Conservation (phyloP, 306 rosid species). For the Cicer judaicum region DNA sequence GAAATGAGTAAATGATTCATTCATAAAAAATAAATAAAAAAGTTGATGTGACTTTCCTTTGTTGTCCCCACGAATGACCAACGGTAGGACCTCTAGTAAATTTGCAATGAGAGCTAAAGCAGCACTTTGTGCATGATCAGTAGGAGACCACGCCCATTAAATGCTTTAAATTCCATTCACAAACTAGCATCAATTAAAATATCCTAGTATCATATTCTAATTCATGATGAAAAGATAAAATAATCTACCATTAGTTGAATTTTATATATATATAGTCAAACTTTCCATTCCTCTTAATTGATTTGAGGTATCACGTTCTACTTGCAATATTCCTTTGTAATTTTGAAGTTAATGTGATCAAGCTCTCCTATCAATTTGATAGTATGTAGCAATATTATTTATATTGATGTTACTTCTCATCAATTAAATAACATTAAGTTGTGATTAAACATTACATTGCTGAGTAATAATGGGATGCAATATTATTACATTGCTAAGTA, state of each 20-base stretch:
- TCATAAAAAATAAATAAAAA: neutral
- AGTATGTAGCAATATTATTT: neutral
- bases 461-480: neutral
- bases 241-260: neutral
- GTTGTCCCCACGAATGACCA: neutral
- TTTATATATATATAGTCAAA: neutral
- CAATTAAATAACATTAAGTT: neutral
- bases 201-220: constrained; percentile 4
- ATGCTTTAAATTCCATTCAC: constrained; percentile 30
- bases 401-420: neutral
- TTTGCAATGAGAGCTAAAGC: constrained; percentile 35
- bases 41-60: neutral
- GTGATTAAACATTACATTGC: neutral
- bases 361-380: constrained; percentile 1
- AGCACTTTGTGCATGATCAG: constrained; percentile 36
- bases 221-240: constrained; percentile 20
- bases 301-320: neutral
- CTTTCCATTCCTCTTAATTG: constrained; percentile 1
- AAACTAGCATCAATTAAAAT: constrained; percentile 1
- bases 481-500: neutral
- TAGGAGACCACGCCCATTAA: constrained; percentile 31
- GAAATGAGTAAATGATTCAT: neutral
- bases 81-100: constrained; percentile 32
- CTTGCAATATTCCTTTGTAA: neutral
- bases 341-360: neutral